Evolutionary conservation across 1,284 basidiomycete genomes (phyloP), one percentile per base, ranked within the genome.

Genomic region (Neolentinus lepideus): DNA sequence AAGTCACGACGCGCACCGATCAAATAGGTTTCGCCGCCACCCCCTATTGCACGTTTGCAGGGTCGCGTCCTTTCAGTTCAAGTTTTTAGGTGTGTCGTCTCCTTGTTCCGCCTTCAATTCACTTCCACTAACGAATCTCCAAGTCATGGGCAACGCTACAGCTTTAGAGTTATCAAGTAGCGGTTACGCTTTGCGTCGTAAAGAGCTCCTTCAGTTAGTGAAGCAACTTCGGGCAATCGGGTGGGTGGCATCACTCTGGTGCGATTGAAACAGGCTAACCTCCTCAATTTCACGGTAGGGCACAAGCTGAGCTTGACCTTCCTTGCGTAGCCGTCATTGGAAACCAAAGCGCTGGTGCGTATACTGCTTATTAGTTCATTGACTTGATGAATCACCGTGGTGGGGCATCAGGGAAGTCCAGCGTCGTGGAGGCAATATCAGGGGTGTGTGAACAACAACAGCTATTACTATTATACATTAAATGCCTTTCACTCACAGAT

Each of bases 371-470:
- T 57, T 19, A 4, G 12, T 35, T 29, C 50, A n/a, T 50, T 1
- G 27, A 2, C 16, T 12, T 50, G 47, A 4, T 21, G 6, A n/a
- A n/a, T 19, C 35, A 22, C 19, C 26, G 19, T 14, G 6, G 29
- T 31, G 4, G 29, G 14, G 14, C 11, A 21, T 10, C 52, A 70
- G 69, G 68, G 4, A 71, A 74, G 63, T 69, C 73, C 46, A 63
- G 66, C 60, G 61, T 72, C 1, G 71, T 77, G 0, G 74, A 76
- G 57, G 69, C 73, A 0, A 73, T 77, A 16, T 71, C 71, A 11
- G 70, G 70, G 29, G 73, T 74, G 58, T 50, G 63, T 58, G 8
- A 50, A 19, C 33, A 31, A 31, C 10, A 10, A 33, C 26, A 12
- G 19, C 29, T 12, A 29, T 38, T 47, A 9, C 45, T 19, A 19